Base-by-base conservation (phyloP, 108 stramenopile species). In the Stephanodiscus triporus region DNA sequence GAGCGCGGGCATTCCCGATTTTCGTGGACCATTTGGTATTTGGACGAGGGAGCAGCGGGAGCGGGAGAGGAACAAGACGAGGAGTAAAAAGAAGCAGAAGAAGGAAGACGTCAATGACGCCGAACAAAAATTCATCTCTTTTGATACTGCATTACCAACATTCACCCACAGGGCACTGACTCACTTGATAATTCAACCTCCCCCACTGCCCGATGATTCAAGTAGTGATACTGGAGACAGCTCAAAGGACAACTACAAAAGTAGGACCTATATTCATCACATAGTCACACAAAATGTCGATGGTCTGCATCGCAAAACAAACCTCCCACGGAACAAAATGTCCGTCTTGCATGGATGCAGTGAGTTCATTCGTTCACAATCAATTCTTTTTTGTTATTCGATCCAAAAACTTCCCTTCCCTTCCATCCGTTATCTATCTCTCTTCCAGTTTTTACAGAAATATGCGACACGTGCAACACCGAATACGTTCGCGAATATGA, bases 1-100 rank as follows among this genome's bases (percentile, higher is more conserved):
- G 32, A 81, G 68, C 58, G 95, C 89, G 56, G 96, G 97, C 10
- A 97, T 99, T 71, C 97, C 98, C 0, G 98, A 99, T 81, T 99
- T 99, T 84, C 89, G 98, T 1, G 94, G 96, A 9, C 97, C 96
- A 13, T 86, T 88, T 53, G 98, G 98, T 6, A 87, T 99, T 68
- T 99, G 92, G 91, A 94, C 92, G 6, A 54, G 86, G 60, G 96
- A 94, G 70, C 77, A 92, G 77, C 30, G 34, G 65, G 76, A 73
- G 49, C 37, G 32, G 51, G 34, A 61, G 51, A 69, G 36, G 32
- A 72, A 78, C 13, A 55, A n/a, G 73, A 55, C 30, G 51, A 60
- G 58, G 23, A 73, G 37, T 27, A 51, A 38, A 54, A 19, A 30
- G 60, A 64, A 47, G 54, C 22, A 47, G 40, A 34, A 11, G 34